Evolutionary conservation across 208 protist genomes (phyloP).

Genomic region (Crithidia thermophila): DNA sequence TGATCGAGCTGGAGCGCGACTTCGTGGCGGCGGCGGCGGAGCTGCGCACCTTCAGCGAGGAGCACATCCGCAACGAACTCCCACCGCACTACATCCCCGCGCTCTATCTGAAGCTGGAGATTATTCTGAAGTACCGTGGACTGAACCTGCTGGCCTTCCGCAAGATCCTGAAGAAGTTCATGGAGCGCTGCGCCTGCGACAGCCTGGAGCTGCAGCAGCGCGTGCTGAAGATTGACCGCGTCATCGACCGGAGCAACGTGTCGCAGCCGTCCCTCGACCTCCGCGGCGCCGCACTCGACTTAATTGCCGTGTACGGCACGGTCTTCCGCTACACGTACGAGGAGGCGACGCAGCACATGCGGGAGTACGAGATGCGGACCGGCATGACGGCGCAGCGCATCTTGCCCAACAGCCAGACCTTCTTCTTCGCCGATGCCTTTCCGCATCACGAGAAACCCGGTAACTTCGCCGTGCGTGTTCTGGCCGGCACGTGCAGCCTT

Average conservation of each 20-base stretch:
- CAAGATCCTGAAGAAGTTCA: conserved; percentile 83
- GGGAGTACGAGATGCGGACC: conserved; percentile 49
- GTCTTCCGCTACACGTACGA: conserved; percentile 76
- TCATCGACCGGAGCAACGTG: conserved; percentile 57
- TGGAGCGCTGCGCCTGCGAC: conserved; percentile 77
- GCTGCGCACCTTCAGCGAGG: conserved; percentile 58
- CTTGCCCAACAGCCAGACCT: conserved; percentile 74
- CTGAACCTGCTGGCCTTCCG: conserved; percentile 79
- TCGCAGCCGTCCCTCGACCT: conserved; percentile 62
- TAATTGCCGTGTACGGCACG: conserved; percentile 81
- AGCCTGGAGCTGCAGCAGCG: conserved; percentile 66
- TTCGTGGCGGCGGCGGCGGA: conserved; percentile 38
- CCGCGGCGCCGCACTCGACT: conserved; percentile 51
- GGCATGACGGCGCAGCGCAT: conserved; percentile 67
- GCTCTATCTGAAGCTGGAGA: conserved; percentile 70
- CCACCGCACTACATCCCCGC: conserved; percentile 53
- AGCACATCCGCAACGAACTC: conserved; percentile 51
- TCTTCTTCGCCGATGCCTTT: conserved; percentile 73
- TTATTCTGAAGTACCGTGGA: conserved; percentile 66
- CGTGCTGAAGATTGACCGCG: conserved; percentile 46
- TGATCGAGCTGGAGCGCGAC: conserved; percentile 51
- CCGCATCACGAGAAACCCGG: conserved; percentile 63
- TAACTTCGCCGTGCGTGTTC: conserved; percentile 73
- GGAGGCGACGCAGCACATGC: conserved; percentile 45
- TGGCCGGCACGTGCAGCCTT: conserved; percentile 60